Conservation (phyloP, 2,329 filamentous ascomycete genomes). For the Aureobasidium sp. region DNA sequence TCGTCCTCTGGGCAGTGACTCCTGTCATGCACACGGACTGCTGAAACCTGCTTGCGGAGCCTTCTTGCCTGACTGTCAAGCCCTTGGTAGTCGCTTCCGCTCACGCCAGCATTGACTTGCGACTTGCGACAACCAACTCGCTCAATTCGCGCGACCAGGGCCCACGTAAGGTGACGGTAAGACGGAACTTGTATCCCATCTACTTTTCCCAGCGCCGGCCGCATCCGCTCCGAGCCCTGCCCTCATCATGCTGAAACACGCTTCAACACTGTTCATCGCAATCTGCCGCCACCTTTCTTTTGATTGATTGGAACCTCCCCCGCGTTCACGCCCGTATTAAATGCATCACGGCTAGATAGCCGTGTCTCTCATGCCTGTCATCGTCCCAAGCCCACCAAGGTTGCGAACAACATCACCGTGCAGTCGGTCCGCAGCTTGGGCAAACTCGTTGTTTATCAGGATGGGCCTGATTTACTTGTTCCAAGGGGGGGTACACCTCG, state of each 20-base stretch:
- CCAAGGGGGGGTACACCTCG: not conserved
- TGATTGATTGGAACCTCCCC: slow-evolving; percentile 11
- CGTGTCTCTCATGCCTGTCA: not conserved
- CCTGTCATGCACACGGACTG: not conserved
- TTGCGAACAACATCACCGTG: not conserved
- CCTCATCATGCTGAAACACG: slow-evolving; percentile 6
- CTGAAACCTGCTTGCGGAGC: not conserved
- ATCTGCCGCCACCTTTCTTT: not conserved
- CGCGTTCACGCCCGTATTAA: not conserved
- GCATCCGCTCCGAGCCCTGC: slow-evolving; percentile 3
- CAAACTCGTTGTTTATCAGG: not conserved
- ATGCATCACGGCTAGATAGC: not conserved
- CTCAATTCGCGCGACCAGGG: not conserved
- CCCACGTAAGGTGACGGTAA: not conserved
- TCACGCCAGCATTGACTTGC: not conserved
- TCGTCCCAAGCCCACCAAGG: not conserved
- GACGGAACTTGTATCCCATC: not conserved
- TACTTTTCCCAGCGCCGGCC: not conserved
- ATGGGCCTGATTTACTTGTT: not conserved
- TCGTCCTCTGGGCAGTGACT: not conserved
- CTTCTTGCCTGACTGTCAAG: not conserved
- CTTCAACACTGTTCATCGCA: not conserved
- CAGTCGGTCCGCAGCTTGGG: not conserved
- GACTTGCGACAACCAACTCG: not conserved
- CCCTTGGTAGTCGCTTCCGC: not conserved